Conservation (phyloP, 2,329 filamentous ascomycete species). For the Orbilia oligospora region DNA sequence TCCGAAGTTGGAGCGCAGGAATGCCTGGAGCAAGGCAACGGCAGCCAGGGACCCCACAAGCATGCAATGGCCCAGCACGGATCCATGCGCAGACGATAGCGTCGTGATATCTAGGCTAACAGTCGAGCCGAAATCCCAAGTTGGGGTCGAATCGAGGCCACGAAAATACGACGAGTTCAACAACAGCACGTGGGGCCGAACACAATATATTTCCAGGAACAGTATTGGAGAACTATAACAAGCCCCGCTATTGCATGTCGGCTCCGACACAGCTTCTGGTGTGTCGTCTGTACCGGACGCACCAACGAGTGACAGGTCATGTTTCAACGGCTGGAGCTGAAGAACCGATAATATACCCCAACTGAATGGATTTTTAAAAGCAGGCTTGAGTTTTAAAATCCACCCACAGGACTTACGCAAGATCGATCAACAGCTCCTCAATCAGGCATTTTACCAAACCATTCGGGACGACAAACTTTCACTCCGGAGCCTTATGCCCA, state of each 20-base stretch:
- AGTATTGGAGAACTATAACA: constrained; percentile 46
- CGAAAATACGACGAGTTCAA: constrained; percentile 30
- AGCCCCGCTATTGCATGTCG: constrained; percentile 60
- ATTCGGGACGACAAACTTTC: constrained; percentile 9
- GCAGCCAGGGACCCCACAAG: constrained; percentile 45
- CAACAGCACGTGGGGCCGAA: constrained; percentile 49
- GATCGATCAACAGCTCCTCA: constrained; percentile 49
- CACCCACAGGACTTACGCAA: constrained; percentile 37
- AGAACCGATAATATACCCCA: constrained; percentile 50
- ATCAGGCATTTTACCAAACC: constrained; percentile 32
- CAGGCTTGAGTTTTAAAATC: constrained; percentile 53
- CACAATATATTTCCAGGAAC: constrained; percentile 60
- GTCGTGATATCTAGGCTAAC: constrained; percentile 44
- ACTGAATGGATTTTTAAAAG: constrained; percentile 50
- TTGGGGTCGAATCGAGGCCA: constrained; percentile 43
- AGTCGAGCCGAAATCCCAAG: constrained; percentile 49
- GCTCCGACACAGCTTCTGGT: constrained; percentile 54
- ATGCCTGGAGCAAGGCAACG: constrained; percentile 45
- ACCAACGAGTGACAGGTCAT: constrained; percentile 50
- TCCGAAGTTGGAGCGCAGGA: constrained; percentile 50
- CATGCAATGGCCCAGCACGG: constrained; percentile 54
- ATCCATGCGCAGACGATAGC: constrained; percentile 55
- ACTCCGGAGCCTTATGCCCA: constrained; percentile 1
- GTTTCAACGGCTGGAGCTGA: constrained; percentile 39
- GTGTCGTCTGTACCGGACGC: constrained; percentile 53